Base-by-base conservation (phyloP, 306 rosid species). In the Echinosophora koreensis region DNA sequence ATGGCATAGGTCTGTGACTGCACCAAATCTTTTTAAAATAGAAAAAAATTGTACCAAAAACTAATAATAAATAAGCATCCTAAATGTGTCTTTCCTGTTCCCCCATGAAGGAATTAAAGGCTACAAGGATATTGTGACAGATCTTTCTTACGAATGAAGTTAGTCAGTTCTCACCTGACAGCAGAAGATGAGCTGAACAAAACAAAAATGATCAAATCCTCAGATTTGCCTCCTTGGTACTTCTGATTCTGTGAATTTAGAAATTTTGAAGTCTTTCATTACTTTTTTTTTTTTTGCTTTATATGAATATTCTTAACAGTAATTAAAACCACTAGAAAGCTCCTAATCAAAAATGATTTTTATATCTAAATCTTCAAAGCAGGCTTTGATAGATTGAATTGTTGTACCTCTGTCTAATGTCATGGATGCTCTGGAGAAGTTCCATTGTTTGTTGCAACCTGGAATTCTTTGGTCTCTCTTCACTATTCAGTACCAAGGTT, bases 361-460 rank as follows among this genome's bases (percentile, higher is more conserved):
- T 35, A 16, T 67, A 51, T 32, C n/a, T 34, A 76, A 75, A 61
- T 67, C 64, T 61, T 63, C 81, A 67, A 50, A 34, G 62, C 16
- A 58, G 54, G 18, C 38, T 54, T 28, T 35, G 5, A 52, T 51
- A 63, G 69, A 79, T 14, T 54, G 58, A 81, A 66, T 63, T 50
- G 49, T 59, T 37, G 63, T 79, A 92, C 97, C 97, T 95, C 80
- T 84, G 82, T 76, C 97, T 86, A 71, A 90, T 73, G 51, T 70
- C 77, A 32, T 81, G 80, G 71, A 92, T 76, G 85, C 86, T 81
- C 73, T 92, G 93, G 62, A 92, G 95, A 84, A 95, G 92, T 66
- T 92, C 92, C 76, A 57, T 46, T 15, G 85, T 87, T 89, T 84
- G 90, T 52, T 86, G 93, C 86, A 90, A 89, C 86, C 86, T 92